These are phyloP conservation scores for Paracamarosporium sp. DNA, from an alignment of 2,329 filamentous ascomycete species.

Conservation along the genomic window DNA sequence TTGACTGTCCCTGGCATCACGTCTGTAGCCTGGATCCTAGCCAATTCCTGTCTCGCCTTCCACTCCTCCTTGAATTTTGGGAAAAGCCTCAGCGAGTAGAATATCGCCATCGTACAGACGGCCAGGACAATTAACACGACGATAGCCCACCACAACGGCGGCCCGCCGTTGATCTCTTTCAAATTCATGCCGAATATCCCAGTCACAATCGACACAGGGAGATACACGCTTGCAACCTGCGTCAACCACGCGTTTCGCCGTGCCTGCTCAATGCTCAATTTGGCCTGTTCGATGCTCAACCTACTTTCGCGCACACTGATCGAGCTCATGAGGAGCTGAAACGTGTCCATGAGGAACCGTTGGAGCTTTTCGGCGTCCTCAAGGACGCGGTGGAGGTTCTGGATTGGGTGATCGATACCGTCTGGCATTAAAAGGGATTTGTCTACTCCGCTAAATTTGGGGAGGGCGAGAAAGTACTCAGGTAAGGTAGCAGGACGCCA, in stretches of 20 bases:
- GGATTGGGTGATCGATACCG: not conserved
- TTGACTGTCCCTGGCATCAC: too few relatives aligned
- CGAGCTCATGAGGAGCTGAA: conserved; percentile 27
- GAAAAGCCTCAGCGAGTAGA: not conserved
- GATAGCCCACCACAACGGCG: conserved; percentile 2
- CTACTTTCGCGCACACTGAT: conserved; percentile 23
- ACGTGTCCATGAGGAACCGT: conserved; percentile 26
- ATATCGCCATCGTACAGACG: not conserved
- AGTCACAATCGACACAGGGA: conserved; percentile 6
- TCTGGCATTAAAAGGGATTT: not conserved
- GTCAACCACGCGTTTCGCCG: not conserved
- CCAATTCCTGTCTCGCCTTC: not conserved
- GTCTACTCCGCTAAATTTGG: not conserved
- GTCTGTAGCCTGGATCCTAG: too few relatives aligned
- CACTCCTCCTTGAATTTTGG: too few relatives aligned
- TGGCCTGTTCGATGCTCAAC: conserved; percentile 18
- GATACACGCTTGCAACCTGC: conserved; percentile 5
- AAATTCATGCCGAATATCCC: conserved; percentile 9
- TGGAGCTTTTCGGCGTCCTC: conserved; percentile 17
- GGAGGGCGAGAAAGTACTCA: not conserved
- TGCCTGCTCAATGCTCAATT: conserved; percentile 6
- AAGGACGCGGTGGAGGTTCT: not conserved
- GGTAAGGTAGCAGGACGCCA: not conserved
- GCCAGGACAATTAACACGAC: not conserved
- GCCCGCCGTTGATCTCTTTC: not conserved